These are phyloP conservation scores for Pulveroboletus sp. DNA, from an alignment of 768 basidiomycete species.

Conservation along the genomic window DNA sequence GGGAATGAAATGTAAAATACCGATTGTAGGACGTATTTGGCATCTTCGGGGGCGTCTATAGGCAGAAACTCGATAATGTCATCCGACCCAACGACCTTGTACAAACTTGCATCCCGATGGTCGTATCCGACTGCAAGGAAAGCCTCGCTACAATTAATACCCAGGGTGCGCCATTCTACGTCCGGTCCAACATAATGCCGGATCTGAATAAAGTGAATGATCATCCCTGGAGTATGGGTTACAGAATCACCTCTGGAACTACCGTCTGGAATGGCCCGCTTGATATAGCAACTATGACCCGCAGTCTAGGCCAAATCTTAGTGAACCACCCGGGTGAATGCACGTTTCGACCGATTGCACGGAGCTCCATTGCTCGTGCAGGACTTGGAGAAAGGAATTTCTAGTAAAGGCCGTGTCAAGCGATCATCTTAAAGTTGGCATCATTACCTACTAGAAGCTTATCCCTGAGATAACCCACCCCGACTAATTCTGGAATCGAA, in stretches of 20 bases:
- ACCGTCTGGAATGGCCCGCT: constrained; percentile 23
- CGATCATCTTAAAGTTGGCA: background rate
- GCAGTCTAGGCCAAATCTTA: constrained; percentile 19
- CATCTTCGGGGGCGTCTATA: constrained; percentile 20
- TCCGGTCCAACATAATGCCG: constrained; percentile 17
- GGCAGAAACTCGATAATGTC: constrained; percentile 23
- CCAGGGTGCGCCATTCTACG: constrained; percentile 17
- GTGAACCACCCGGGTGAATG: constrained; percentile 18
- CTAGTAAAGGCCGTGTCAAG: background rate
- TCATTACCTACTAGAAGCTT: constrained; percentile 1
- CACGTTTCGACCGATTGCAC: constrained; percentile 3
- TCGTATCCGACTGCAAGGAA: constrained; percentile 23
- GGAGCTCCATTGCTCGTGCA: constrained; percentile 15
- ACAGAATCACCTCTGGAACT: constrained; percentile 15
- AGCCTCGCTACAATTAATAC: constrained; percentile 23
- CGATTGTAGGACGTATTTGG: constrained; percentile 15
- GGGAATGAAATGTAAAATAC: background rate
- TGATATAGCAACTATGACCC: constrained; percentile 16
- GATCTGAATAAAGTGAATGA: constrained; percentile 6
- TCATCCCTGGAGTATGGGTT: background rate
- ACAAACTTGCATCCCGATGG: constrained; percentile 18
- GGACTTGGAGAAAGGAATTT: constrained; percentile 16
- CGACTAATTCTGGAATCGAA: constrained; percentile 12
- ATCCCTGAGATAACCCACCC: constrained; percentile 14
- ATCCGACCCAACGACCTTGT: constrained; percentile 24